A percentile compares a stretch with the other conserved stretches of the same genome.
phyloP scores from a whole-genome alignment of 768 basidiomycete species.

The Asterophora lycoperdoides region DNA sequence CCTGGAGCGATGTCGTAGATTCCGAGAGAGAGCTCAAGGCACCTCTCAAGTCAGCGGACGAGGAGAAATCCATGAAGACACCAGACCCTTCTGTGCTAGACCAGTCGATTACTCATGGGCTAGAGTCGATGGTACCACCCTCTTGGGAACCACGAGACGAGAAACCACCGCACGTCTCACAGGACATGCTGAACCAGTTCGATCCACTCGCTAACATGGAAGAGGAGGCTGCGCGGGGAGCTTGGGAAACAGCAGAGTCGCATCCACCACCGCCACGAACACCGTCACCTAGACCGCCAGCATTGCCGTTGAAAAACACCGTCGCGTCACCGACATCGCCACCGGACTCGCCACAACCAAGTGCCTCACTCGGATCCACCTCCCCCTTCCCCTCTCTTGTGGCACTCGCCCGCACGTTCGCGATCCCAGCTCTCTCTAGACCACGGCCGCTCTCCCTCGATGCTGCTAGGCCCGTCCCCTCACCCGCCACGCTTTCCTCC shows the following conservation, averaged over 20 bases:
- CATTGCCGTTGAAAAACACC: conserved; percentile 33
- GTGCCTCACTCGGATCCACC: conserved; percentile 26
- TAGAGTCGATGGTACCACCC: conserved; percentile 24
- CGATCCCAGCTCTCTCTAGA: conserved; percentile 46
- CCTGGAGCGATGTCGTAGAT: conserved; percentile 33
- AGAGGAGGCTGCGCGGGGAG: conserved; percentile 55
- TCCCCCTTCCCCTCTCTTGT: conserved; percentile 61
- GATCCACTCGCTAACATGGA: conserved; percentile 60
- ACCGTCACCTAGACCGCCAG: conserved; percentile 32
- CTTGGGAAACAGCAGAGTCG: conserved; percentile 59
- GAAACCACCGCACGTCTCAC: conserved; percentile 23
- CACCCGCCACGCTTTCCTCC: conserved; percentile 51
- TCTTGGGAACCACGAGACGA: conserved; percentile 10
- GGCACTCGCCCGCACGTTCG: conserved; percentile 61
- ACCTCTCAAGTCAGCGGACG: conserved; percentile 11
- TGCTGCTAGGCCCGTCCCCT: conserved; percentile 52
- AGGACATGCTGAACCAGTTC: conserved; percentile 56
- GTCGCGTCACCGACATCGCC: conserved; percentile 23
- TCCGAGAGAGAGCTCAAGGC: conserved; percentile 12
- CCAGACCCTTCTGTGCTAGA: conserved; percentile 45
- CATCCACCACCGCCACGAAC: conserved; percentile 52
- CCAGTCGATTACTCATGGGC: conserved; percentile 33
- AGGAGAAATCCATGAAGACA: conserved; percentile 26
- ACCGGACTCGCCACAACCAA: conserved; percentile 24
- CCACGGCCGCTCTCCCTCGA: conserved; percentile 61